A percentile compares a stretch with the other conserved stretches of the same genome.
These are phyloP conservation scores for Botrytis fragariae DNA, from an alignment of 2,329 filamentous ascomycete genomes.

Conservation along the genomic window DNA sequence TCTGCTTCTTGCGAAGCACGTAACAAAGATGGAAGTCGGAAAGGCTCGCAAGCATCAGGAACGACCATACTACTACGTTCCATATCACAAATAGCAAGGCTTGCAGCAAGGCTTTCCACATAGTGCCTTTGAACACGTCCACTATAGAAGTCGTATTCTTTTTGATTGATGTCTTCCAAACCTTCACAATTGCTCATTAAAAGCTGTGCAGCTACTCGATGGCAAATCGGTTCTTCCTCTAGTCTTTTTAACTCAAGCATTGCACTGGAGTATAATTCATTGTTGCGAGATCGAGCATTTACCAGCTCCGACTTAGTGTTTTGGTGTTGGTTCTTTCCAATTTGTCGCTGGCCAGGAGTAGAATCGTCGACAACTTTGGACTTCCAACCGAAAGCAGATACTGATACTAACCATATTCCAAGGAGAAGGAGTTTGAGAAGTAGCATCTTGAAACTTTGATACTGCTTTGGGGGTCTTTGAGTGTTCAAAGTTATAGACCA, in stretches of 20 bases:
- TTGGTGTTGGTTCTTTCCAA: background rate
- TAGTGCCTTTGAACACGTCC: slow-evolving; percentile 44
- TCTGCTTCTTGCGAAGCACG: slow-evolving; percentile 41
- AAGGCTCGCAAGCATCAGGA: slow-evolving; percentile 50
- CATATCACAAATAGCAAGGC: slow-evolving; percentile 63
- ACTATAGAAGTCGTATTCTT: slow-evolving; percentile 34
- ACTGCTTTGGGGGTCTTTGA: background rate
- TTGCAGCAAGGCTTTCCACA: slow-evolving; percentile 57
- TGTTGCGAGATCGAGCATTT: slow-evolving; percentile 26
- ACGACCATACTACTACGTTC: slow-evolving; percentile 49
- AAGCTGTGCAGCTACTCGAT: slow-evolving; percentile 37
- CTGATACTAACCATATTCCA: background rate
- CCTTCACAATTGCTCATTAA: slow-evolving; percentile 39
- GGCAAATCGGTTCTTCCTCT: slow-evolving; percentile 37
- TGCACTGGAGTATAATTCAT: slow-evolving; percentile 37
- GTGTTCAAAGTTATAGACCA: background rate
- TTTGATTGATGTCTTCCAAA: slow-evolving; percentile 33
- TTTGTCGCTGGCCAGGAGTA: background rate
- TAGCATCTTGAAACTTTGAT: slow-evolving; percentile 4
- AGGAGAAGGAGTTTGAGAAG: background rate
- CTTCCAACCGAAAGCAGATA: slow-evolving; percentile 17
- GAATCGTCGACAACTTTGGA: slow-evolving; percentile 5
- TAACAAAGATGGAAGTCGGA: slow-evolving; percentile 38
- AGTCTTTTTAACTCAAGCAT: slow-evolving; percentile 36
- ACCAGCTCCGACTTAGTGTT: slow-evolving; percentile 28